phyloP scores from a whole-genome alignment of 2,329 filamentous ascomycete species.

The Trichoderma brevicompactum region DNA sequence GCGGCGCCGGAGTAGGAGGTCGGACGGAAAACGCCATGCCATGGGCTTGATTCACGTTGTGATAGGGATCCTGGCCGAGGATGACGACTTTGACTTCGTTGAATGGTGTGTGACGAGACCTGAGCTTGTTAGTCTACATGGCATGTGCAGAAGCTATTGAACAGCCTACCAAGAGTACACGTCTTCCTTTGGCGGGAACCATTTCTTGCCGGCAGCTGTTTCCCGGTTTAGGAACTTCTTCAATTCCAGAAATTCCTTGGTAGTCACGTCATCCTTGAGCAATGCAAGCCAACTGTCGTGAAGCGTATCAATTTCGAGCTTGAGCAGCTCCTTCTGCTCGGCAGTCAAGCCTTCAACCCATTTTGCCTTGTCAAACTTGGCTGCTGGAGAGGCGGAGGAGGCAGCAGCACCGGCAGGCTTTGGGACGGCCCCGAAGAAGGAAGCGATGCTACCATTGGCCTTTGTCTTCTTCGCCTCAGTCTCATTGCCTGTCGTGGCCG shows the following conservation, averaged over 20 bases:
- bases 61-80: constrained; percentile 95
- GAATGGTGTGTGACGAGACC: constrained; percentile 93
- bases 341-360: constrained; percentile 80
- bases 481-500: constrained; percentile 45
- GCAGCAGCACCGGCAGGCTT: constrained; percentile 50
- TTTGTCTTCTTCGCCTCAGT: constrained; percentile 71
- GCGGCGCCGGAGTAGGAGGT: constrained; percentile 83
- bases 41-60: constrained; percentile 93
- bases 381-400: constrained; percentile 40
- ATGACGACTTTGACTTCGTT: constrained; percentile 89
- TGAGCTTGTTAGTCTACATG: constrained; percentile 45
- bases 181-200: constrained; percentile 86
- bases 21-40: constrained; percentile 95
- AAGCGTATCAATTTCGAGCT: constrained; percentile 89
- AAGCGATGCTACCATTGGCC: constrained; percentile 78
- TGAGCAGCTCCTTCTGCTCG: constrained; percentile 81
- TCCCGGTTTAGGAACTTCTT: constrained; percentile 88
- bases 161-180: constrained; percentile 85
- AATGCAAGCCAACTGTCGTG: constrained; percentile 89
- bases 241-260: constrained; percentile 79
- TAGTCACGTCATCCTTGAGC: constrained; percentile 83
- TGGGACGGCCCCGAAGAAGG: constrained; percentile 77
- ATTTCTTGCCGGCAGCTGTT: constrained; percentile 70
- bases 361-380: constrained; percentile 83
- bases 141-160: background rate